phyloP scores from a whole-genome alignment of 768 basidiomycete species.

The Xerocomellus dryophilus region DNA sequence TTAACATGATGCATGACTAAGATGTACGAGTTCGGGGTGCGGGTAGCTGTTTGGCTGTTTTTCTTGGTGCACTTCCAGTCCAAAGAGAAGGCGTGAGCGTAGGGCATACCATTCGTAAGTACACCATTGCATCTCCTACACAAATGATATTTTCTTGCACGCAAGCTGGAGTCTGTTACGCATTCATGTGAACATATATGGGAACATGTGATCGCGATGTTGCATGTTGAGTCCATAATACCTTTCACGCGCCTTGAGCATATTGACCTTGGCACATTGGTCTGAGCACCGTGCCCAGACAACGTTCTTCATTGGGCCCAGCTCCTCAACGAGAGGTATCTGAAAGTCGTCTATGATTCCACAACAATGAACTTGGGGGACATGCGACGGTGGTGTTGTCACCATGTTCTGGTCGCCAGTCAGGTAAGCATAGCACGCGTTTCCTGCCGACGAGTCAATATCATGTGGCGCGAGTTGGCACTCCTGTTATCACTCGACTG shows the following conservation, averaged over 20 bases:
- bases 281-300: slow-evolving; percentile 11
- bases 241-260: slow-evolving; percentile 12
- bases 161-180: slow-evolving; percentile 11
- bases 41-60: slow-evolving; percentile 19
- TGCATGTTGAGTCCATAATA: slow-evolving; percentile 27
- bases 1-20: slow-evolving; percentile 39
- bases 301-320: neutral
- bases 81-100: slow-evolving; percentile 21
- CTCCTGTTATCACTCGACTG: neutral
- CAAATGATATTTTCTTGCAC: slow-evolving; percentile 37
- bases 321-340: neutral
- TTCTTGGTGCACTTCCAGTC: slow-evolving; percentile 17
- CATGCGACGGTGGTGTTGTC: neutral
- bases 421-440: slow-evolving; percentile 4
- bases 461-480: neutral
- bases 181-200: neutral
- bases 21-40: slow-evolving; percentile 37
- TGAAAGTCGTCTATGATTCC: neutral
- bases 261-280: slow-evolving; percentile 26
- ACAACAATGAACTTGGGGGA: neutral
- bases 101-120: slow-evolving; percentile 47
- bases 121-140: slow-evolving; percentile 46
- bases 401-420: neutral
- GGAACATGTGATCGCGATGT: neutral
- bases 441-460: neutral